Conservation (phyloP, 306 rosid genomes). For the Lithocarpus polystachyus region DNA sequence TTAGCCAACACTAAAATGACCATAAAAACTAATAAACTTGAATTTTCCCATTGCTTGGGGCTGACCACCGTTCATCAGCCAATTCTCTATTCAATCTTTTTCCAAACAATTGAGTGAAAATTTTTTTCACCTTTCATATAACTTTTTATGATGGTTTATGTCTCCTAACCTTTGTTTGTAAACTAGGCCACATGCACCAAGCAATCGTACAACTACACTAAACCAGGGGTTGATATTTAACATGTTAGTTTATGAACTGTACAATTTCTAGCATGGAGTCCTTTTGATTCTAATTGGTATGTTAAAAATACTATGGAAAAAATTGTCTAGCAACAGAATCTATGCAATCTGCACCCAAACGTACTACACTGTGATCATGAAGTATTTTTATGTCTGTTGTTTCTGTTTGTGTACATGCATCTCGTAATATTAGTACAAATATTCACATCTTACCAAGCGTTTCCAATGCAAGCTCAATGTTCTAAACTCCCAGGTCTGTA, state of each 20-base stretch:
- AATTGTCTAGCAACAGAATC: not conserved
- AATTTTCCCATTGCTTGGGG: not conserved
- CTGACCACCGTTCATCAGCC: not conserved
- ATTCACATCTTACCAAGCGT: not conserved
- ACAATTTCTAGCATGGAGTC: not conserved
- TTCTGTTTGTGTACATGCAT: not conserved
- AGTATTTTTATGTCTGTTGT: not conserved
- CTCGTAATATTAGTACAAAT: not conserved
- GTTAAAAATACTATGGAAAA: not conserved
- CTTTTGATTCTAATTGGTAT: not conserved
- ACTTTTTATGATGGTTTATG: not conserved
- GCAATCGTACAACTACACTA: not conserved
- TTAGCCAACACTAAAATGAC: too few species aligned
- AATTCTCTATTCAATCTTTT: not conserved
- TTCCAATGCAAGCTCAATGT: not conserved
- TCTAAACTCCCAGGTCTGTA: conserved; percentile 12
- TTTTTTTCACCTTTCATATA: not conserved
- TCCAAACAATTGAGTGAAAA: not conserved
- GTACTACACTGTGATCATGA: not conserved
- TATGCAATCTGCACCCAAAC: not conserved
- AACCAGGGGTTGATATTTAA: not conserved
- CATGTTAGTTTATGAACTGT: not conserved
- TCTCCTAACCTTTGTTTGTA: too few species aligned
- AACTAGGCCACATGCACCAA: not conserved
- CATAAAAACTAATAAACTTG: not conserved